Base-by-base conservation (phyloP, 352 stramenopile genomes). In the Nothophytophthora sp. region DNA sequence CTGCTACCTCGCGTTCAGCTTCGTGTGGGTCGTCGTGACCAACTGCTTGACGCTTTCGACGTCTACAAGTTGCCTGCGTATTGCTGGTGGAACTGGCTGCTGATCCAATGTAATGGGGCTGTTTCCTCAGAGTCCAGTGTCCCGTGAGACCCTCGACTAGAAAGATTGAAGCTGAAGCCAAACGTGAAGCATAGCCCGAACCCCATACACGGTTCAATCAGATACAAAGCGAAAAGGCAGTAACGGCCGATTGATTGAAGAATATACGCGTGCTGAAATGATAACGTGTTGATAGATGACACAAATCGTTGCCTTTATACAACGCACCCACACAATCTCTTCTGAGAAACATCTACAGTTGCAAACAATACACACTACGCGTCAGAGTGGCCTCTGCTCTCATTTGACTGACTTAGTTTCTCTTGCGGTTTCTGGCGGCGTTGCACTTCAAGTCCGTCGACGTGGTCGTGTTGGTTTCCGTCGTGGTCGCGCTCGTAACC, bases 1-100 rank as follows among this genome's bases (percentile, higher is more conserved):
- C 32, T 33, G 32, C 24, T 68, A 78, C 37, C 55, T 84, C 8
- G 23, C 49, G 7, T 83, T 85, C 30, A 46, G 65, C 11, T 59
- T 87, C 27, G 5, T 50, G 4, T 87, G 73, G 73, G 66, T 68
- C 5, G 35, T 85, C 20, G 62, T 79, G 65, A 86, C 72, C 27
- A 87, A 87, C 46, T 43, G 80, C 18, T 40, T 89, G 19, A 76
- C 59, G 25, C 34, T 87, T 4, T 85, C 55, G 33, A 60, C 68
- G 12, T 67, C 56, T 3, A 90, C 79, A 11, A 70, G 54, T 16
- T 85, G 70, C 42, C 66, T 85, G 11, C 59, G 68, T 16, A 82
- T 85, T 36, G 67, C 71, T 11, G 74, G 74, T 5, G 74, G 71
- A n/a, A 76, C 28, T 15, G 68, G 73, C 5, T 85, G 74, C 48